phyloP scores from a whole-genome alignment of 2,329 filamentous ascomycete genomes.

The Chrysoporthe puriensis region DNA sequence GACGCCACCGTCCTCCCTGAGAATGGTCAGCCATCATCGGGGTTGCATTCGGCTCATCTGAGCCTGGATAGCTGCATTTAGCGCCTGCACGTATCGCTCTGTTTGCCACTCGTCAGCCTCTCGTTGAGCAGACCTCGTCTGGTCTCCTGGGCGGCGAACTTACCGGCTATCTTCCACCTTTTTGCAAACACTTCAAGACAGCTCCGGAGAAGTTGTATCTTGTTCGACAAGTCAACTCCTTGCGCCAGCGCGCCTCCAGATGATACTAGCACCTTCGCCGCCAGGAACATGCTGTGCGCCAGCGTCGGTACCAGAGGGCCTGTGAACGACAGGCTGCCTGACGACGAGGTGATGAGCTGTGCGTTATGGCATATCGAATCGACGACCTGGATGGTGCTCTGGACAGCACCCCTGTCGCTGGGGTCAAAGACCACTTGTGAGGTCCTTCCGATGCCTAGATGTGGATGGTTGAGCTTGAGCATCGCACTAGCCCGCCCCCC shows the following conservation, averaged over 20 bases:
- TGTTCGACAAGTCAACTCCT: slow-evolving; percentile 32
- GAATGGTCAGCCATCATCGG: slow-evolving; percentile 2
- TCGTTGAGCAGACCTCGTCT: neutral
- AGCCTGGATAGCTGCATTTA: slow-evolving; percentile 23
- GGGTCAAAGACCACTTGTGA: slow-evolving; percentile 18
- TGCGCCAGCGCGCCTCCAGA: slow-evolving; percentile 33
- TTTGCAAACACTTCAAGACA: slow-evolving; percentile 31
- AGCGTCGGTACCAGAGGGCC: slow-evolving; percentile 33
- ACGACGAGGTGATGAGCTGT: slow-evolving; percentile 29
- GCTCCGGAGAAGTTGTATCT: slow-evolving; percentile 33
- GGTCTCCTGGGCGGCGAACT: slow-evolving; percentile 18
- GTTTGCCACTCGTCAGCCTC: neutral
- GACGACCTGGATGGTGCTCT: slow-evolving; percentile 33
- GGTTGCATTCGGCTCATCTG: slow-evolving; percentile 19
- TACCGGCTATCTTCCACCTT: slow-evolving; percentile 37
- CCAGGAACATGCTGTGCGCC: slow-evolving; percentile 35
- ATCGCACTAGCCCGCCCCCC: slow-evolving; percentile 31
- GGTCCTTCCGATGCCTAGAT: slow-evolving; percentile 29
- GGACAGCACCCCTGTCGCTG: slow-evolving; percentile 27
- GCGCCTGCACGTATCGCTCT: slow-evolving; percentile 27
- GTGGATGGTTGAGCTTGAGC: slow-evolving; percentile 37
- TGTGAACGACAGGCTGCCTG: slow-evolving; percentile 20
- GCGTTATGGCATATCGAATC: slow-evolving; percentile 32
- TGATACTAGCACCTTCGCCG: slow-evolving; percentile 34
- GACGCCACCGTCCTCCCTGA: neutral